phyloP scores from a whole-genome alignment of 345 rosid genomes.

The Dovyalis caffra region DNA sequence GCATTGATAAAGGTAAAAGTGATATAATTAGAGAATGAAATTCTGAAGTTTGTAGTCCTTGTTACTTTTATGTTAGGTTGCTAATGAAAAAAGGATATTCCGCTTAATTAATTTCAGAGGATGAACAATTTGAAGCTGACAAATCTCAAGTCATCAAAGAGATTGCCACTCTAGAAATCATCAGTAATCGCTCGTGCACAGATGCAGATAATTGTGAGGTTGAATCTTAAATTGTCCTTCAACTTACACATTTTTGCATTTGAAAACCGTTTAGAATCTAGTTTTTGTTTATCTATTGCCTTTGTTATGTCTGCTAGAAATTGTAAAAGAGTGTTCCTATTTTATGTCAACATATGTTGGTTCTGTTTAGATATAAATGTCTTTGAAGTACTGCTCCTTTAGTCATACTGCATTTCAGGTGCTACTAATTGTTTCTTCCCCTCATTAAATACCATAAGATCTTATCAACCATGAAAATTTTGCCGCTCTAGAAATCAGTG shows the following conservation, averaged over 20 bases:
- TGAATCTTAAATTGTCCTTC: conserved; percentile 2
- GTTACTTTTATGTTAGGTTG: background rate
- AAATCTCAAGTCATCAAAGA: conserved; percentile 33
- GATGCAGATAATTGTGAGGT: conserved; percentile 19
- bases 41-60: background rate
- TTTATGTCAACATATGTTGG: background rate
- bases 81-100: background rate
- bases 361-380: background rate
- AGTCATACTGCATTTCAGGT: background rate
- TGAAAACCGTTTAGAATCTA: background rate
- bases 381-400: background rate
- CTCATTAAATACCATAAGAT: background rate
- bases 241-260: background rate
- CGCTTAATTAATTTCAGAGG: conserved; percentile 19
- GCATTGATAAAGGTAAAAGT: conserved; percentile 16
- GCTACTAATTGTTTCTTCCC: background rate
- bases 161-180: conserved; percentile 30
- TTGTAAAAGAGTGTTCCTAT: background rate
- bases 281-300: background rate
- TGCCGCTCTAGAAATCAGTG: too few relatives aligned
- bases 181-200: conserved; percentile 16
- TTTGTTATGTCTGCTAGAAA: background rate
- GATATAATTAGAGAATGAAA: background rate
- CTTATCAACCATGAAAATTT: too few relatives aligned
- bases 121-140: conserved; percentile 42